Percentiles rank a stretch among this genome's conserved stretches.
Conservation (phyloP, 23 red algal species). For the Gracilaria domingensis region DNA sequence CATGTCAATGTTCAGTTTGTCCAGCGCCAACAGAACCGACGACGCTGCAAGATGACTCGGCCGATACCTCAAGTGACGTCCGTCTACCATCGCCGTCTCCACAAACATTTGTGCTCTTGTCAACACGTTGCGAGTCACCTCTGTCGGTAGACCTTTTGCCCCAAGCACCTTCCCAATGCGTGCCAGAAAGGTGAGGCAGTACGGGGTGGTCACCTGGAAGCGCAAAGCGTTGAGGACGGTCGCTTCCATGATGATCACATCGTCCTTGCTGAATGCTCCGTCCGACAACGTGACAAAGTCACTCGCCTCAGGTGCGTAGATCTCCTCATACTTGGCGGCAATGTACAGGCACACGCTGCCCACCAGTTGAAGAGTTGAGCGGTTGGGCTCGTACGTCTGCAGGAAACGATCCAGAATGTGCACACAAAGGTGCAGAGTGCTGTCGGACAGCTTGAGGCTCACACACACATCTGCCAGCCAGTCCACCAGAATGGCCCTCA, state of each 20-base stretch:
- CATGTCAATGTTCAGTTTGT: neutral
- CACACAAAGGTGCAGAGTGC: conserved; percentile 5
- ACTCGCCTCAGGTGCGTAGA: conserved; percentile 10
- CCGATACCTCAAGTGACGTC: conserved; percentile 4
- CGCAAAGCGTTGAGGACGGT: neutral
- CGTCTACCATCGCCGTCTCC: conserved; percentile 9
- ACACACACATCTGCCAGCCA: conserved; percentile 23
- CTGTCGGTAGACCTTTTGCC: neutral
- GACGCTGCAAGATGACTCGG: conserved; percentile 10
- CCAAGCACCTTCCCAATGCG: conserved; percentile 3
- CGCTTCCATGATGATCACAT: conserved; percentile 18
- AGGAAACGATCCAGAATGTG: conserved; percentile 5
- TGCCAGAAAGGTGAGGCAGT: neutral
- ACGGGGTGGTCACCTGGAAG: neutral
- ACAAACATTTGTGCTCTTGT: neutral
- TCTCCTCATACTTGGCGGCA: conserved; percentile 24
- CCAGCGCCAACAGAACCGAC: neutral
- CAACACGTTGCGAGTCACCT: neutral
- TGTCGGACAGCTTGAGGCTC: neutral
- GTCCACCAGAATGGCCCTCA: conserved; percentile 12
- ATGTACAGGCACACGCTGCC: conserved; percentile 22
- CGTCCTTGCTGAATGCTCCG: conserved; percentile 1
- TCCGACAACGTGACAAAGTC: neutral
- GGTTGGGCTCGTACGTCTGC: neutral
- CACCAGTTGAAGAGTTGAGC: neutral